phyloP scores from a whole-genome alignment of 202 grass and related monocot species.

The Zizania palustris region DNA sequence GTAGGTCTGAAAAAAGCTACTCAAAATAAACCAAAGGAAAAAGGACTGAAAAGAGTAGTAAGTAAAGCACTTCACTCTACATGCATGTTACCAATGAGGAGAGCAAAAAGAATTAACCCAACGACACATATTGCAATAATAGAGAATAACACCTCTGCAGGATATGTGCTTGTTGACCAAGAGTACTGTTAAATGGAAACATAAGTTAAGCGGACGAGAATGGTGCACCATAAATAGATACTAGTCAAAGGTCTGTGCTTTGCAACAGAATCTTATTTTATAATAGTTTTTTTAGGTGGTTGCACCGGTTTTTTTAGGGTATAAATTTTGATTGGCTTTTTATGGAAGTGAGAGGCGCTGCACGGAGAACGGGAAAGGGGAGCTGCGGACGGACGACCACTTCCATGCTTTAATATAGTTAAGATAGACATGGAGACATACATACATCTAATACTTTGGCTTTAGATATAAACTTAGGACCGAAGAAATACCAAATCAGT shows the following conservation, averaged over 20 bases:
- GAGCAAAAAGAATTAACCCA: slow-evolving; percentile 76
- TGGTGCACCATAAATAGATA: neutral
- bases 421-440: neutral
- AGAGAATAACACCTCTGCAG: slow-evolving; percentile 74
- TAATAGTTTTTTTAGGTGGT: too few species aligned
- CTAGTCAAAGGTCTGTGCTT: too few species aligned
- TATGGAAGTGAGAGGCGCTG: too few species aligned
- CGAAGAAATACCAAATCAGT: neutral
- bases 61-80: slow-evolving; percentile 35
- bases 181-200: slow-evolving; percentile 57
- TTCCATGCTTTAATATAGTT: too few species aligned
- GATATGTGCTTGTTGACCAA: slow-evolving; percentile 78
- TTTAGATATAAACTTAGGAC: neutral
- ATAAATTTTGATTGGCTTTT: too few species aligned
- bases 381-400: too few species aligned
- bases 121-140: slow-evolving; percentile 73
- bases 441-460: neutral
- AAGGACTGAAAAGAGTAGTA: slow-evolving; percentile 5
- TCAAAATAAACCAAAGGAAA: slow-evolving; percentile 28
- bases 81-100: slow-evolving; percentile 96
- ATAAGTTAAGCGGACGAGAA: slow-evolving; percentile 15
- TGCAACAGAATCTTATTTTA: too few species aligned
- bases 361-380: too few species aligned
- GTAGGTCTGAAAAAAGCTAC: slow-evolving; percentile 55
- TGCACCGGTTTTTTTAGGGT: too few species aligned